Percentiles rank a stretch among this genome's conserved stretches.
Evolutionary conservation across 2,329 filamentous ascomycete species (phyloP).

Genomic region (Talaromyces albobiverticillius): DNA sequence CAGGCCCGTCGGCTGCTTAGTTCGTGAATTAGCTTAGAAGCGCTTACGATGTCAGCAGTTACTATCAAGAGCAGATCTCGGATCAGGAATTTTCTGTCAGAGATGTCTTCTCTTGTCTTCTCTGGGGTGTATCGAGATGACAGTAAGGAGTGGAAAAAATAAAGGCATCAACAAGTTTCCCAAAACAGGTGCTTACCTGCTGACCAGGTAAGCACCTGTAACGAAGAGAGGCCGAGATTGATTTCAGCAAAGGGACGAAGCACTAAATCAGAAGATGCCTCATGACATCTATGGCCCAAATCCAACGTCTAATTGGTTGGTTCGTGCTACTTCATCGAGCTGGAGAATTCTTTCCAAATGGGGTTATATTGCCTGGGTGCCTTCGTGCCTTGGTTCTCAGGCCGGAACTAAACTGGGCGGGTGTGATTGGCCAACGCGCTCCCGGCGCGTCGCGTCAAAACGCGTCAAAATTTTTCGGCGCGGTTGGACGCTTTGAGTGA

Average conservation of each 20-base stretch:
- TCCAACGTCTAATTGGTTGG: neutral
- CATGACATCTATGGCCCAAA: neutral
- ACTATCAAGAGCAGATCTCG: neutral
- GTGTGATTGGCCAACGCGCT: conserved; percentile 6
- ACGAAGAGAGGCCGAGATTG: neutral
- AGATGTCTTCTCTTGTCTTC: neutral
- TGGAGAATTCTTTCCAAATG: conserved; percentile 6
- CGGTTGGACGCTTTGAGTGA: no score
- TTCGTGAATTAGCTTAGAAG: neutral
- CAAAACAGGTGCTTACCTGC: no score
- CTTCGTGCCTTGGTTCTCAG: conserved; percentile 14
- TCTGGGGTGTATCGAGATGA: neutral
- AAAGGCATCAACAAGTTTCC: neutral
- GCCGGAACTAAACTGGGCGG: neutral
- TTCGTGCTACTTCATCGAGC: no score
- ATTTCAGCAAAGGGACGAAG: neutral
- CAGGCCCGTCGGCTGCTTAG: neutral
- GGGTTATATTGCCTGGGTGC: conserved; percentile 10
- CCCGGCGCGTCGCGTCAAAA: conserved; percentile 7
- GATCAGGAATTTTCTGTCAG: neutral
- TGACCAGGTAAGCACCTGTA: neutral
- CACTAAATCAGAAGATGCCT: neutral
- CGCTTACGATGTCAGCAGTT: neutral
- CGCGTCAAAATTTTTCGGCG: neutral
- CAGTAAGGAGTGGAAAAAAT: neutral